Evolutionary conservation across 2,329 filamentous ascomycete species (phyloP).

Genomic region (Xylariaceae sp.): DNA sequence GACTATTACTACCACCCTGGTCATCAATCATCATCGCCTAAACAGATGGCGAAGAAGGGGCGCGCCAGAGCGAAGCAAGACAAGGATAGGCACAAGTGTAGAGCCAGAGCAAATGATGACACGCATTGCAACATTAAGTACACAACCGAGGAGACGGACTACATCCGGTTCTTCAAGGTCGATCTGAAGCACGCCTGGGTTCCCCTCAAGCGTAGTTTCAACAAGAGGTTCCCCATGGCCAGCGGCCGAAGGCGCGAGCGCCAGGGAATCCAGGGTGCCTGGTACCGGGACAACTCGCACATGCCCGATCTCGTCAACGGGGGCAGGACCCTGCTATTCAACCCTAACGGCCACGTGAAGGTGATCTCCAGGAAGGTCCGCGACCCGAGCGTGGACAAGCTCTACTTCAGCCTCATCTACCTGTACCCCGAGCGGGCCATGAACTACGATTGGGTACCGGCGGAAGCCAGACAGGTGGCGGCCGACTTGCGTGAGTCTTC

Average conservation of each 20-base stretch:
- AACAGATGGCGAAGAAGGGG: slow-evolving; percentile 2
- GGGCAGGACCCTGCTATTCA: slow-evolving; percentile 27
- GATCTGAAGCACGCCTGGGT: slow-evolving; percentile 32
- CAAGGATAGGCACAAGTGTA: too few relatives aligned
- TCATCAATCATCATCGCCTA: slow-evolving; percentile 5
- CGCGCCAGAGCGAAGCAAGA: slow-evolving; percentile 11
- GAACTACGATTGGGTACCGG: slow-evolving; percentile 48
- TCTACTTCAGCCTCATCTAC: slow-evolving; percentile 34
- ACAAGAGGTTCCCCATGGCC: slow-evolving; percentile 27
- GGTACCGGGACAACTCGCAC: slow-evolving; percentile 35
- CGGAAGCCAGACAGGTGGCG: slow-evolving; percentile 42
- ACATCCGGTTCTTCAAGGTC: slow-evolving; percentile 34
- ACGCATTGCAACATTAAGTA: slow-evolving; percentile 39
- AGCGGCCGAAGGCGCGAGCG: slow-evolving; percentile 17
- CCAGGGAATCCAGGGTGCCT: slow-evolving; percentile 36
- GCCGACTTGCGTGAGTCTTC: slow-evolving; percentile 45
- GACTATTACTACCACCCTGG: background rate
- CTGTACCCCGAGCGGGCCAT: slow-evolving; percentile 53
- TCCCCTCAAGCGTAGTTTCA: slow-evolving; percentile 22
- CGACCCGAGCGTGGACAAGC: slow-evolving; percentile 31
- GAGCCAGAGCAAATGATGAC: slow-evolving; percentile 6
- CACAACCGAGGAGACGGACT: slow-evolving; percentile 33
- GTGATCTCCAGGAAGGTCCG: slow-evolving; percentile 25
- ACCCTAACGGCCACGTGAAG: slow-evolving; percentile 33
- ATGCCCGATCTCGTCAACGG: slow-evolving; percentile 27